A percentile compares a stretch with the other conserved stretches of the same genome.
phyloP scores from a whole-genome alignment of 73 alveolate genomes.

The Halteria grandinella region DNA sequence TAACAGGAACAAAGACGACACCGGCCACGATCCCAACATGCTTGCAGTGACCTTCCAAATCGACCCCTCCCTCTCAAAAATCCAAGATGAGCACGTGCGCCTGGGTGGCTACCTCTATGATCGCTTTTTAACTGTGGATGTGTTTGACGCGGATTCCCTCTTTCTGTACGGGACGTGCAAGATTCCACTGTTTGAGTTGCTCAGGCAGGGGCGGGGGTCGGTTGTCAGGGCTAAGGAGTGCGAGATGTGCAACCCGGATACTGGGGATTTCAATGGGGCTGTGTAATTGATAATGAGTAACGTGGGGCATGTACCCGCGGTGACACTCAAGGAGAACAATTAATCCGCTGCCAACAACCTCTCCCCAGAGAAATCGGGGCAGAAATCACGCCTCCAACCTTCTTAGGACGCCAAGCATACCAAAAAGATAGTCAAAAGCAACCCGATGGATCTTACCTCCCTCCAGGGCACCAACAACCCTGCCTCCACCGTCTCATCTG shows the following conservation, averaged over 20 bases:
- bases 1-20: slow-evolving; percentile 22
- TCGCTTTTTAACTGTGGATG: slow-evolving; percentile 64
- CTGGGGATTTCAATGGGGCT: slow-evolving; percentile 42
- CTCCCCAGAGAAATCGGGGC: too few species aligned
- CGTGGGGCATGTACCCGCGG: not conserved
- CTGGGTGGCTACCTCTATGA: slow-evolving; percentile 55
- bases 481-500: not conserved
- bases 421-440: slow-evolving; percentile 57
- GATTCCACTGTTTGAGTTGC: slow-evolving; percentile 64
- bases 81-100: slow-evolving; percentile 39
- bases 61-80: slow-evolving; percentile 29
- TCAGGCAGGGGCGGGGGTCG: slow-evolving; percentile 63
- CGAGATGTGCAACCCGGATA: slow-evolving; percentile 61
- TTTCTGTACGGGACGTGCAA: slow-evolving; percentile 76
- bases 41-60: slow-evolving; percentile 20
- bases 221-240: slow-evolving; percentile 68
- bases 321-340: too few species aligned
- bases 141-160: slow-evolving; percentile 79
- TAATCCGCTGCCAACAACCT: too few species aligned
- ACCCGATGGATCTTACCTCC: slow-evolving; percentile 56
- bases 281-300: slow-evolving; percentile 41
- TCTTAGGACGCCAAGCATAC: not conserved
- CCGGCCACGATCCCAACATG: slow-evolving; percentile 17
- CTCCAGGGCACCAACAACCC: slow-evolving; percentile 4
- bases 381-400: slow-evolving; percentile 27